A percentile compares a stretch with the other conserved stretches of the same genome.
phyloP scores from a whole-genome alignment of 2,329 filamentous ascomycete genomes.

The Epichloe sylvatica region DNA sequence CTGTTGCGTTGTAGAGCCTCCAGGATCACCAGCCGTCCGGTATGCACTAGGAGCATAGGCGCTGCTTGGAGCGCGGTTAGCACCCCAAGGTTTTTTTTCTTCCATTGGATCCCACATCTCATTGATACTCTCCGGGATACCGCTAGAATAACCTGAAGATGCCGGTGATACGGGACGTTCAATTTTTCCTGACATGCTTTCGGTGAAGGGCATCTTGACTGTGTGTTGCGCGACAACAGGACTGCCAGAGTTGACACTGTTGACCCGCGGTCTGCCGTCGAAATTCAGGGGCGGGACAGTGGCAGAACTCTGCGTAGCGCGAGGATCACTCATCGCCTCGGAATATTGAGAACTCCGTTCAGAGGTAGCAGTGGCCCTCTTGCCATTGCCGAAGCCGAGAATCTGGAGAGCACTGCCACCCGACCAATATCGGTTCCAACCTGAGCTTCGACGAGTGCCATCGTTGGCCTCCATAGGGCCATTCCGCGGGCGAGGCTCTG shows the following conservation, averaged over 20 bases:
- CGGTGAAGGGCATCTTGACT: constrained; percentile 34
- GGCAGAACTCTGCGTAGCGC: constrained; percentile 51
- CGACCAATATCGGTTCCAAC: constrained; percentile 68
- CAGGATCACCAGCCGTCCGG: constrained; percentile 28
- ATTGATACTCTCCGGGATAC: constrained; percentile 49
- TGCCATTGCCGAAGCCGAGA: constrained; percentile 40
- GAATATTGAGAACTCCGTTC: constrained; percentile 45
- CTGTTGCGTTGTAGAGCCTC: constrained; percentile 17
- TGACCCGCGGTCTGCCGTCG: constrained; percentile 48
- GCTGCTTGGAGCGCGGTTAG: constrained; percentile 37
- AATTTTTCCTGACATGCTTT: constrained; percentile 47
- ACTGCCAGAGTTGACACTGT: constrained; percentile 53
- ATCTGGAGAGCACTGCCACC: constrained; percentile 56
- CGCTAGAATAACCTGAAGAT: constrained; percentile 46
- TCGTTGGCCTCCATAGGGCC: constrained; percentile 24
- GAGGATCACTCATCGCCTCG: constrained; percentile 16
- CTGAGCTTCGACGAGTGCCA: constrained; percentile 47
- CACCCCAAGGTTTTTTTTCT: constrained; percentile 32
- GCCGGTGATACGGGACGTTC: constrained; percentile 40
- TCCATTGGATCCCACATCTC: constrained; percentile 40
- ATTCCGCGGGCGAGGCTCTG: constrained; percentile 23
- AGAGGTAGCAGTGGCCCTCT: constrained; percentile 38
- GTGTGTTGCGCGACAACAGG: constrained; percentile 52
- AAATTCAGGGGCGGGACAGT: constrained; percentile 56
- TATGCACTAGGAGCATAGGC: constrained; percentile 31